These are phyloP conservation scores for Microascus cirrosus DNA, from an alignment of 2,329 filamentous ascomycete species.

Conservation along the genomic window DNA sequence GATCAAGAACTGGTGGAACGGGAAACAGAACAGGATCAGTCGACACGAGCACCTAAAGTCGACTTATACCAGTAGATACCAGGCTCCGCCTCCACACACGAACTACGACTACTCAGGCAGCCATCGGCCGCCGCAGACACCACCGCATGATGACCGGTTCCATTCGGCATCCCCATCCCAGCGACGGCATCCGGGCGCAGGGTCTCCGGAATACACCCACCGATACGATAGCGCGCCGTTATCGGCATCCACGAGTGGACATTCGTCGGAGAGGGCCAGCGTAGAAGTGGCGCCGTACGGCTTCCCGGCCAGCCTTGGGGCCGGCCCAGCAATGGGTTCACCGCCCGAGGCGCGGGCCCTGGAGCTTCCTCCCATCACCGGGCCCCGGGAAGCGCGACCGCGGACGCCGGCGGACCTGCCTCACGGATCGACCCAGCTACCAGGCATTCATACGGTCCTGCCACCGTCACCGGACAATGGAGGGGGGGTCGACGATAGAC, in stretches of 20 bases:
- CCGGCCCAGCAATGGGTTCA: neutral
- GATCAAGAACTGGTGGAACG: slow-evolving; percentile 98
- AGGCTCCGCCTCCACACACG: neutral
- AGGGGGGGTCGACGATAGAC: neutral
- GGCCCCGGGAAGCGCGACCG: neutral
- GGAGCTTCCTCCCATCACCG: neutral
- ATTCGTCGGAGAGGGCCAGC: neutral
- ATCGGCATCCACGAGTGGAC: neutral
- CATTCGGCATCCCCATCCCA: neutral
- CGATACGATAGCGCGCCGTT: neutral
- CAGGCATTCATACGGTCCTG: slow-evolving; percentile 2
- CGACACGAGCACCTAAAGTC: slow-evolving; percentile 26
- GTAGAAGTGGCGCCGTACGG: neutral
- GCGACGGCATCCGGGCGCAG: too few relatives aligned
- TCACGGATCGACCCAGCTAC: neutral
- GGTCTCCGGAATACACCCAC: neutral
- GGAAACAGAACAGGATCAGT: slow-evolving; percentile 71
- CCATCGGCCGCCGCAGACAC: neutral
- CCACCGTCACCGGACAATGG: neutral
- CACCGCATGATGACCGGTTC: neutral
- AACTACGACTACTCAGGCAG: neutral
- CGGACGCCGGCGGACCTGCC: neutral
- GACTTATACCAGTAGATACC: neutral
- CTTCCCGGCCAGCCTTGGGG: neutral
- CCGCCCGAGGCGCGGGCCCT: neutral